Evolutionary conservation across 768 basidiomycete species (phyloP).

Genomic region (Pholiota microspora): DNA sequence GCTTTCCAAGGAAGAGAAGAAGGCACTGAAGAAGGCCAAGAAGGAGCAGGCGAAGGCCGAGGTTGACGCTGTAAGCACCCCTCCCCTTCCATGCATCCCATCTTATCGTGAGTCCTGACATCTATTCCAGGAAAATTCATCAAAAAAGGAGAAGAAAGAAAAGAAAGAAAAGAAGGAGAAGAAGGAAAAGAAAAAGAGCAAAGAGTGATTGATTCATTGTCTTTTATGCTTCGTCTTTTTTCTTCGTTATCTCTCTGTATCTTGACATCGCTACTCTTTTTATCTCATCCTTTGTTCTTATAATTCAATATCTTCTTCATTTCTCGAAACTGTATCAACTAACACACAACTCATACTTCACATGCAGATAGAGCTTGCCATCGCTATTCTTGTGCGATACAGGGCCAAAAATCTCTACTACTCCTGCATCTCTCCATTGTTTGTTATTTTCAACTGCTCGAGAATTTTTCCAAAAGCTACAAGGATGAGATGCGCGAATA

Average conservation of each 20-base stretch:
- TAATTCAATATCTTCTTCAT: constrained; percentile 1
- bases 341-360: too few relatives aligned
- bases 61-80: too few relatives aligned
- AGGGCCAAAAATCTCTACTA: too few relatives aligned
- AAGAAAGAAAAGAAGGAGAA: constrained; percentile 48
- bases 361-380: too few relatives aligned
- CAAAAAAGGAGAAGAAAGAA: constrained; percentile 45
- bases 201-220: constrained; percentile 24
- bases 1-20: constrained; percentile 83
- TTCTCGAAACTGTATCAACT: background rate
- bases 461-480: constrained; percentile 8
- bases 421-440: background rate
- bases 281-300: constrained; percentile 5
- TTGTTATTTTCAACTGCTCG: background rate
- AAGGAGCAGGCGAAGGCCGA: constrained; percentile 62
- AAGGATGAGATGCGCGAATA: background rate
- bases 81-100: too few relatives aligned
- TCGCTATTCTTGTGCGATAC: too few relatives aligned
- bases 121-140: constrained; percentile 29
- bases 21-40: constrained; percentile 75
- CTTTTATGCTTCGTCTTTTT: constrained; percentile 14
- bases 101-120: too few relatives aligned
- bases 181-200: constrained; percentile 38
- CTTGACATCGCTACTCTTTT: constrained; percentile 14
- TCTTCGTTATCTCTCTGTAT: constrained; percentile 13